Evolutionary conservation across 495 filamentous ascomycete species (phyloP).

Genomic region (Echria macrotheca): DNA sequence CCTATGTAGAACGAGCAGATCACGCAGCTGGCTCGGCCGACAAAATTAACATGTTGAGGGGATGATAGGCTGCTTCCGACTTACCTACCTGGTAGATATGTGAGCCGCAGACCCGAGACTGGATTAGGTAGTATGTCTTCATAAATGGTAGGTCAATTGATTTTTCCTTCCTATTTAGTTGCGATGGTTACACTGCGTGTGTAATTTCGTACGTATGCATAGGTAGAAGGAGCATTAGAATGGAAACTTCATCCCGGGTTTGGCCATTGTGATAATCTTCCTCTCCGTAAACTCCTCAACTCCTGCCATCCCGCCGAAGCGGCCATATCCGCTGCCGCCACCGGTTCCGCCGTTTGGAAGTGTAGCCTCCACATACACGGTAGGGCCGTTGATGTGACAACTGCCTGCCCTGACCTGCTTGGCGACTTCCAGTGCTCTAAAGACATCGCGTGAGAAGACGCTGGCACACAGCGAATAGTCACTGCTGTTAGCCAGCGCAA

Average conservation of each 20-base stretch:
- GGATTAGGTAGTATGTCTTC: no score
- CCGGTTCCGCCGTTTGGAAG: slow-evolving; percentile 32
- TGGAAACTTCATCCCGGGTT: slow-evolving; percentile 20
- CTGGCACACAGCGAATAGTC: slow-evolving; percentile 31
- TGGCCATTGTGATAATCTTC: slow-evolving; percentile 29
- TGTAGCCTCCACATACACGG: slow-evolving; percentile 30
- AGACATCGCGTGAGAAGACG: slow-evolving; percentile 29
- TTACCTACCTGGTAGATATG: no score
- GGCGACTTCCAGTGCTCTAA: slow-evolving; percentile 28
- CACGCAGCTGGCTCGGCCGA: no score
- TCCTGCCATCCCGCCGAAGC: slow-evolving; percentile 32
- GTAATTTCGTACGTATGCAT: no score
- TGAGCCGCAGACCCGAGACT: no score
- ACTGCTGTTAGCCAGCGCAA: slow-evolving; percentile 28
- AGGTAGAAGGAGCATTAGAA: no score
- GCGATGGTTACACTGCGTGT: no score
- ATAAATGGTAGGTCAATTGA: no score
- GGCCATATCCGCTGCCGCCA: slow-evolving; percentile 32
- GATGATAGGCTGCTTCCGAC: no score
- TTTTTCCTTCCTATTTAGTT: no score
- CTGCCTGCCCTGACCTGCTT: slow-evolving; percentile 25
- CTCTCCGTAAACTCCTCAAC: slow-evolving; percentile 29
- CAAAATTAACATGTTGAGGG: no score
- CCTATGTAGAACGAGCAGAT: no score
- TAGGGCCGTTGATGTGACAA: slow-evolving; percentile 33